Evolutionary conservation across 352 stramenopile genomes (phyloP).

Genomic region (Phytophthora kernoviae): DNA sequence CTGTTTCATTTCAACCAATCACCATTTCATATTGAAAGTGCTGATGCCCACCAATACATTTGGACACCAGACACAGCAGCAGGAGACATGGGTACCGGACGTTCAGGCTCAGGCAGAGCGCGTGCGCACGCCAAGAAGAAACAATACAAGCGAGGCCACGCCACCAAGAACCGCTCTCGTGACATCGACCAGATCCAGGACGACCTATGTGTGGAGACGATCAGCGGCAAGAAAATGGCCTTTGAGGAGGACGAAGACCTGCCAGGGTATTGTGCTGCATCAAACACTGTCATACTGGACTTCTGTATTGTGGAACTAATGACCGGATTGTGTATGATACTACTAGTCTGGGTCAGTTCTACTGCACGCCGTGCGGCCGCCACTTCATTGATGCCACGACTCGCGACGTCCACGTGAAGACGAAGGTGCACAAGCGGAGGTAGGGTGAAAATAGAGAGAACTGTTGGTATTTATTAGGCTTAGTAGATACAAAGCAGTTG

Average conservation of each 20-base stretch:
- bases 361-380: conserved; percentile 85
- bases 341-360: conserved; percentile 85
- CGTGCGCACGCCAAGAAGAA: conserved; percentile 86
- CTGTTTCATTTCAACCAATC: conserved; percentile 4
- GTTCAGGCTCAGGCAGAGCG: conserved; percentile 60
- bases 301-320: neutral
- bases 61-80: conserved; percentile 5
- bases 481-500: neutral
- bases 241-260: conserved; percentile 88
- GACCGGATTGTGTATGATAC: conserved; percentile 6
- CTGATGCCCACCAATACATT: conserved; percentile 1
- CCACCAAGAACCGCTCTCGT: conserved; percentile 78
- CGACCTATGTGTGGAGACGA: conserved; percentile 70
- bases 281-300: neutral
- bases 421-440: conserved; percentile 89
- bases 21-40: no score
- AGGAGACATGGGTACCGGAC: conserved; percentile 37
- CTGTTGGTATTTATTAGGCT: no score
- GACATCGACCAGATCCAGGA: conserved; percentile 91
- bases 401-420: conserved; percentile 77
- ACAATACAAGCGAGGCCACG: conserved; percentile 84
- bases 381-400: conserved; percentile 88
- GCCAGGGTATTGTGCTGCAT: conserved; percentile 63
- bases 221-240: conserved; percentile 56
- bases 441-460: conserved; percentile 13